Base-by-base conservation (phyloP, 768 basidiomycete genomes). In the Sarcodon aspratus region DNA sequence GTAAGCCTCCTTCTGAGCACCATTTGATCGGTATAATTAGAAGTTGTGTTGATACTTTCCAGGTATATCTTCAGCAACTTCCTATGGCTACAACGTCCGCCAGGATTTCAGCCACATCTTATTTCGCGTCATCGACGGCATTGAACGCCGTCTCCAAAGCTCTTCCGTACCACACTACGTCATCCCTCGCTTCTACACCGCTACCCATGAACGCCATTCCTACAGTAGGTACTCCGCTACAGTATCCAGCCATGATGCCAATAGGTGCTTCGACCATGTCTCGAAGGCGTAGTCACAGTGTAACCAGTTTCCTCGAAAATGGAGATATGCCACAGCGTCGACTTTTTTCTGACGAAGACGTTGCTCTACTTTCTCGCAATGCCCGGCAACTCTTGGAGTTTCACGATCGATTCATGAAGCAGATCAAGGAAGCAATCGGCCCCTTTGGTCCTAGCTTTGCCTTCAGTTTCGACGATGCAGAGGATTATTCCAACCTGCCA, bases 321-420 rank as follows among this genome's bases (percentile, higher is more conserved):
- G 21, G 21, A 13, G 40, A 42, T 27, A 17, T 42, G 40, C 13
- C 40, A 27, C 27, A 8, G 17, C 40, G 40, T 42, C 40, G 17
- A 44, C 61, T 86, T 6, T 76, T 87, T 54, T 71, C 76, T 13
- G 70, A 76, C 44, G 59, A 58, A 10, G 84, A 87, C 57, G 62
- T 85, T 17, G 75, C 76, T 43, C 51, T 69, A 4, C 62, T 90
- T 49, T 74, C 73, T 37, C 76, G 86, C 38, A 88, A 89, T 66
- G 76, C 79, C 4, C 74, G 74, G 50, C 75, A 84, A 31, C 67
- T 91, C 18, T 70, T 91, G 47, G 65, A 70, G 21, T 63, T 87
- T 11, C 88, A 91, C 52, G 81, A 87, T 59, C 66, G 69, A 8
- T 78, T 91, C 40, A 70, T 80, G n/a, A 61, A 61, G 46, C 74